phyloP scores from a whole-genome alignment of 73 alveolate species.

The Paraurostyla sp. region DNA sequence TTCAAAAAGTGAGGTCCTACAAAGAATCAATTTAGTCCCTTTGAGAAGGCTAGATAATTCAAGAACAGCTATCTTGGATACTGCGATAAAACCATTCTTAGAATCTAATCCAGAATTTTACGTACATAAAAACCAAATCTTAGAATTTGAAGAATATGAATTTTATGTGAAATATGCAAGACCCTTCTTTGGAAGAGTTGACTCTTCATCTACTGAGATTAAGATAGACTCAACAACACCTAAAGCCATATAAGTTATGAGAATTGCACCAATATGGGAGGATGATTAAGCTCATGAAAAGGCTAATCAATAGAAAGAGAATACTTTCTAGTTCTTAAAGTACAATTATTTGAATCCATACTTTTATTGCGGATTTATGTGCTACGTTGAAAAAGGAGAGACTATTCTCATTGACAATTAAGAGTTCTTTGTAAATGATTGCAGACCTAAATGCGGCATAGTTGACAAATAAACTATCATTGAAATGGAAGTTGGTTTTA shows the following conservation, averaged over 20 bases:
- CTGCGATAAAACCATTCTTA: slow-evolving; percentile 50
- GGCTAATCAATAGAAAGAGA: background rate
- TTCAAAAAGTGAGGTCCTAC: background rate
- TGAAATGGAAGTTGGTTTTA: slow-evolving; percentile 58
- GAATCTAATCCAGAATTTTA: slow-evolving; percentile 13
- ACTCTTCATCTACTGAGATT: slow-evolving; percentile 7
- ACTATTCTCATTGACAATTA: slow-evolving; percentile 39
- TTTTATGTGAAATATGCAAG: slow-evolving; percentile 61
- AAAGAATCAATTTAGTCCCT: slow-evolving; percentile 48
- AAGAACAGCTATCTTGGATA: slow-evolving; percentile 28
- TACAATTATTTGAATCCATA: slow-evolving; percentile 6
- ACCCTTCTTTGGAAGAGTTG: slow-evolving; percentile 58
- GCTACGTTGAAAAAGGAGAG: slow-evolving; percentile 59
- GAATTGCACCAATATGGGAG: slow-evolving; percentile 70
- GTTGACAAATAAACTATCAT: slow-evolving; percentile 46
- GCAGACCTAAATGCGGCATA: slow-evolving; percentile 58
- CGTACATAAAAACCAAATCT: slow-evolving; percentile 52
- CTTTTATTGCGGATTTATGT: slow-evolving; percentile 11
- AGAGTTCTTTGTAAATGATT: slow-evolving; percentile 56
- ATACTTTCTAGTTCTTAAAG: slow-evolving; percentile 16
- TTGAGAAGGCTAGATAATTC: slow-evolving; percentile 42
- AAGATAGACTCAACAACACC: slow-evolving; percentile 58
- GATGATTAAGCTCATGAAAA: slow-evolving; percentile 4
- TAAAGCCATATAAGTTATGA: slow-evolving; percentile 12
- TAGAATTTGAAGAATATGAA: slow-evolving; percentile 55